phyloP scores from a whole-genome alignment of 306 rosid genomes.

The Castanea crenata region DNA sequence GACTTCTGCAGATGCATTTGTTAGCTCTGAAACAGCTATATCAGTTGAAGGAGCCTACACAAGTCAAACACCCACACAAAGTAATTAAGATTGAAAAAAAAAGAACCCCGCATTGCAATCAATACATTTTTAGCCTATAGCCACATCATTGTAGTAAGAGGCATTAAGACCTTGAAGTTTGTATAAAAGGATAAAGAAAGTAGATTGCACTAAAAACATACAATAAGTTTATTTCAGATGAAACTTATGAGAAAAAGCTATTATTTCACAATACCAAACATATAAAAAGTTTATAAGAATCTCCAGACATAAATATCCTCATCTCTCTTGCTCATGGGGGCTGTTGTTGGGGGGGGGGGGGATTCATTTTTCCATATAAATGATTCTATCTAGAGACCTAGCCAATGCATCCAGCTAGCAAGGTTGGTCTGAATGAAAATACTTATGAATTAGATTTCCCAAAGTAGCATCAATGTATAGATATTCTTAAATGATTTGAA shows the following conservation, averaged over 20 bases:
- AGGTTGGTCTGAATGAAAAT: background rate
- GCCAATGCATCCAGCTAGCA: background rate
- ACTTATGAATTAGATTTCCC: background rate
- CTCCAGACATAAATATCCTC: background rate
- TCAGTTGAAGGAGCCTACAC: slow-evolving; percentile 90
- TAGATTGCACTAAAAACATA: background rate
- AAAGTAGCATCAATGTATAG: background rate
- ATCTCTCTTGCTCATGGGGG: background rate
- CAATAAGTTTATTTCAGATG: background rate
- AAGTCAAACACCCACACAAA: slow-evolving; percentile 10
- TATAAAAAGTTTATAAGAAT: background rate
- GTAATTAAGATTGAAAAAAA: background rate
- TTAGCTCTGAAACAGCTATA: slow-evolving; percentile 82
- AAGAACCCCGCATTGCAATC: slow-evolving; percentile 1
- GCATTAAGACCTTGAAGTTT: background rate
- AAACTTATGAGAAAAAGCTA: background rate
- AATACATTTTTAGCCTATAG: background rate
- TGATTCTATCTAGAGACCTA: background rate
- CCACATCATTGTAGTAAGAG: background rate
- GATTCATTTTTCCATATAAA: background rate
- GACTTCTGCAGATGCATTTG: slow-evolving; percentile 88
- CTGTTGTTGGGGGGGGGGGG: background rate
- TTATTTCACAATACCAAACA: background rate
- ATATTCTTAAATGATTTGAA: background rate
- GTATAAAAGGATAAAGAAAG: background rate